Evolutionary conservation across 805 yeast species (phyloP), one percentile per base, ranked within the genome.

Genomic region (Nematodospora valgi): DNA sequence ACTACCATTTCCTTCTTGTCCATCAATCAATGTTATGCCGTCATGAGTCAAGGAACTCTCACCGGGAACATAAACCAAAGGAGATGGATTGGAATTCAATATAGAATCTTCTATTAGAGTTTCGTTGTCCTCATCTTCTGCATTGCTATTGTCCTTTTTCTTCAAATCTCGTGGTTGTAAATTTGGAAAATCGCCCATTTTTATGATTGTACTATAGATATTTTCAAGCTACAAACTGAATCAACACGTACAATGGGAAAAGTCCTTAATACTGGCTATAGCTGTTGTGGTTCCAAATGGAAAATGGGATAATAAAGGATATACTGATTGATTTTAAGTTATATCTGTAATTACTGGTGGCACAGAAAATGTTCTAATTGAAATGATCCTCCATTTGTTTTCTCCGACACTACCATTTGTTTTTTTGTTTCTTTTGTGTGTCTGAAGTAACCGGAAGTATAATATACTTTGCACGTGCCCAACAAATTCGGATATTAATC

Each of bases 31-130:
- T 1, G 68, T 58, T 9, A 44, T 40, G 4, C 57, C 42, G 32
- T 60, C 64, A 23, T 45, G 37, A 32, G 19, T 14, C 3, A 62
- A 53, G 10, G 45, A 35, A 11, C 62, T 64, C 25, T 58, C 64
- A 23, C 57, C 58, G 2, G 66, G 62, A 34, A 58, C 45, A 39
- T 63, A 65, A 47, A 54, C 45, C 12, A 49, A 48, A 25, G 38
- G 47, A 7, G 51, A 39, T 1, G 59, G 58, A 15, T 27, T 24
- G 21, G 39, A 35, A 12, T 27, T 10, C 16, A 22, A 9, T 10
- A 24, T 23, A 2, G n/a, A 28, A 9, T 32, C 40, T 18, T 27
- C 31, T 21, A 32, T 23, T 7, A 29, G 22, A 13, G 39, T 35
- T 7, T 24, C 34, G 4, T 23, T 27, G 20, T 45, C 42, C 15